These are phyloP conservation scores for Colletotrichum sp. DNA, from an alignment of 2,329 filamentous ascomycete genomes.

Conservation along the genomic window DNA sequence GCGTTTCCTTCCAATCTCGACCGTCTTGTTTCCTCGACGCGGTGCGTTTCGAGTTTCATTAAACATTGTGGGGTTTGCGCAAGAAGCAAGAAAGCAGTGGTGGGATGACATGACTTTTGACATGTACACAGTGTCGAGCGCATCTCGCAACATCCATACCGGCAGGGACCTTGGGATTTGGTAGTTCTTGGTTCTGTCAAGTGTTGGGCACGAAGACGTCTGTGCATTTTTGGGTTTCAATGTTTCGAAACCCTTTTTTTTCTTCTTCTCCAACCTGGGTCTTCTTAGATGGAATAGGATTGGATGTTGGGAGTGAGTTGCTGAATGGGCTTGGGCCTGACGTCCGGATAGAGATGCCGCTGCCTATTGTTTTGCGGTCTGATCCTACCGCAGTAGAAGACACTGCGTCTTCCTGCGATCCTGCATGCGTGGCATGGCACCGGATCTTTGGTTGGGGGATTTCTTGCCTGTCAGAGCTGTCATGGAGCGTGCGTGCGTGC, in stretches of 20 bases:
- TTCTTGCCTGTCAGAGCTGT: background rate
- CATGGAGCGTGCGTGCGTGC: background rate
- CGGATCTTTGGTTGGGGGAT: background rate
- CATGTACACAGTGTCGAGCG: background rate
- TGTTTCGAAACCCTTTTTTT: background rate
- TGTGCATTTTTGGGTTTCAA: background rate
- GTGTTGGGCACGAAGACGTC: background rate
- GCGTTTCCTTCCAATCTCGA: background rate
- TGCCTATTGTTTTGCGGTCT: background rate
- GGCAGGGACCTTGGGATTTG: background rate
- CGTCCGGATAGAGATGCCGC: background rate
- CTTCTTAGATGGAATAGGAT: background rate
- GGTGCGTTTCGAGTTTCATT: constrained; percentile 2
- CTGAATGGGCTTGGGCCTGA: background rate
- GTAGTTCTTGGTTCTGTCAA: background rate
- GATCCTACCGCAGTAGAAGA: background rate
- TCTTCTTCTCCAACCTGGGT: background rate
- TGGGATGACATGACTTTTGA: background rate
- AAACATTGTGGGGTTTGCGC: background rate
- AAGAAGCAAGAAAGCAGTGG: background rate
- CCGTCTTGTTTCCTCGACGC: background rate
- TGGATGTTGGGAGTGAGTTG: background rate
- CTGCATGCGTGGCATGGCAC: background rate
- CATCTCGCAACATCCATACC: background rate
- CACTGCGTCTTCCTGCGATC: background rate